These are phyloP conservation scores for Choanephora cucurbitarum DNA, from an alignment of 371 early-diverging fungal species.

Conservation along the genomic window DNA sequence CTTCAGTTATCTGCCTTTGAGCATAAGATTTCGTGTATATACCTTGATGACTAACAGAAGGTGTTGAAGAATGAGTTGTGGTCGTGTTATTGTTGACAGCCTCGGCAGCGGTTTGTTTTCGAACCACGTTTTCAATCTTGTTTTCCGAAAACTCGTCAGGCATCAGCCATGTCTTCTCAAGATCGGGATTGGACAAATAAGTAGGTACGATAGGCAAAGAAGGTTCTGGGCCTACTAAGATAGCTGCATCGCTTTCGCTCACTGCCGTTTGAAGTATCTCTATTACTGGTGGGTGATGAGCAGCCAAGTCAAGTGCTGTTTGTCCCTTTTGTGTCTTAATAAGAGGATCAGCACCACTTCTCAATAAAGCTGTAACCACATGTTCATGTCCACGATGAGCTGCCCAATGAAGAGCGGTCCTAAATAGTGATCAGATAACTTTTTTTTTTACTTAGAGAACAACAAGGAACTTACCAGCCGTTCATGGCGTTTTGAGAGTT, in stretches of 20 bases:
- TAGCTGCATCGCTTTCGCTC: constrained; percentile 1
- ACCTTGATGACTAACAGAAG: neutral
- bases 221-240: constrained; percentile 33
- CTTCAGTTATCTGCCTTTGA: too few species aligned
- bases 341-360: constrained; percentile 57
- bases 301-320: constrained; percentile 61
- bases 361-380: constrained; percentile 53
- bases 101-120: constrained; percentile 29
- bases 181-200: constrained; percentile 71
- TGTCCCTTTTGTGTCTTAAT: constrained; percentile 59
- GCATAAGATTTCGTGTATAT: too few species aligned
- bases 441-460: neutral
- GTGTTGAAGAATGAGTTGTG: too few species aligned
- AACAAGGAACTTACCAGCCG: constrained; percentile 53
- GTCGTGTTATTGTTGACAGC: constrained; percentile 4
- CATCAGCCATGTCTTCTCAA: constrained; percentile 70
- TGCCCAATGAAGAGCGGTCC: constrained; percentile 79
- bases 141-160: constrained; percentile 68
- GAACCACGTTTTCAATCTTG: constrained; percentile 36
- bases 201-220: constrained; percentile 63
- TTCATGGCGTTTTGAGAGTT: constrained; percentile 71
- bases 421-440: constrained; percentile 12
- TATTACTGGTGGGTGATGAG: constrained; percentile 40
- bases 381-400: constrained; percentile 61
- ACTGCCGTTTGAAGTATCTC: constrained; percentile 38